A percentile compares a stretch with the other conserved stretches of the same genome.
These are phyloP conservation scores for Cyclotella cryptica DNA, from an alignment of 108 stramenopile species.

Conservation along the genomic window DNA sequence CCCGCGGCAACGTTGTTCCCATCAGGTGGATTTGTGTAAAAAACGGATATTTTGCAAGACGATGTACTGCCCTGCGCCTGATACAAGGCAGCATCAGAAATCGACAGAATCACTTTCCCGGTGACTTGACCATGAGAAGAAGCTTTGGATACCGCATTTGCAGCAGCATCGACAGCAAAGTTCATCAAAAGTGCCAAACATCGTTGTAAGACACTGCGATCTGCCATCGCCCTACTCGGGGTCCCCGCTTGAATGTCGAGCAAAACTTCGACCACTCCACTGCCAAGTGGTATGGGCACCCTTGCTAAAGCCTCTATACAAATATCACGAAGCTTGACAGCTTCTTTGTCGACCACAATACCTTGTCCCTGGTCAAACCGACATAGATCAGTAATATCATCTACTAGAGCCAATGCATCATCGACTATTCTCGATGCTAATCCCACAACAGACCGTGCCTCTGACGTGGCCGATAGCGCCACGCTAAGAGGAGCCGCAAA, in stretches of 20 bases:
- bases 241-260: slow-evolving; percentile 49
- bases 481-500: slow-evolving; percentile 27
- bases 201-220: slow-evolving; percentile 36
- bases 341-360: slow-evolving; percentile 39
- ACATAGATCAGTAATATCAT: slow-evolving; percentile 55
- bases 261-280: slow-evolving; percentile 39
- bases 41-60: slow-evolving; percentile 42
- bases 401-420: slow-evolving; percentile 48
- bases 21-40: slow-evolving; percentile 48
- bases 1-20: background rate
- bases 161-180: slow-evolving; percentile 50
- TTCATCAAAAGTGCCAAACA: slow-evolving; percentile 40
- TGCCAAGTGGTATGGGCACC: slow-evolving; percentile 16
- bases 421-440: slow-evolving; percentile 39
- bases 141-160: slow-evolving; percentile 41
- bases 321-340: slow-evolving; percentile 46
- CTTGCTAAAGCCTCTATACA: slow-evolving; percentile 34
- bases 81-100: slow-evolving; percentile 25
- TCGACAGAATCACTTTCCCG: slow-evolving; percentile 38
- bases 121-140: background rate
- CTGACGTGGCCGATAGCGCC: slow-evolving; percentile 37
- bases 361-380: slow-evolving; percentile 54
- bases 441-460: slow-evolving; percentile 40
- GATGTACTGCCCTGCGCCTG: slow-evolving; percentile 19
- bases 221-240: slow-evolving; percentile 27